Evolutionary conservation across 176 grass and related monocot genomes (phyloP), one percentile per base, ranked within the genome.

Genomic region (Oryza punctata): DNA sequence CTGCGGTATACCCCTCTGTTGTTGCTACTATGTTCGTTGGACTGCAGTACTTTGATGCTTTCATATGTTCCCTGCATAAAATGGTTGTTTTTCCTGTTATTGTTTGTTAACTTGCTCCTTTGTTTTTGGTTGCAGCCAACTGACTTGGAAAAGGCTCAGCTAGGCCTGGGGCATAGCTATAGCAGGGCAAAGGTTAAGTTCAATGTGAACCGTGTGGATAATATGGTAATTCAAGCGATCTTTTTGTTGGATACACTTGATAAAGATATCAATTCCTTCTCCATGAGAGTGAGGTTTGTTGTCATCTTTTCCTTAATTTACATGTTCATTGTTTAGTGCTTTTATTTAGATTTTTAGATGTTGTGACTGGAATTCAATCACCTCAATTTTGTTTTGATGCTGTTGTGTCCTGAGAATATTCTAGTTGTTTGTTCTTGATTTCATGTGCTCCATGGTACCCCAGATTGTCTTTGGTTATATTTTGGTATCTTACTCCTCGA

Each of bases 171-270:
- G 5, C 94, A 97, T 69, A 94, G 91, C 81, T 97, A 97, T 54
- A 97, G 91, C 76, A 88, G 94, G 69, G 94, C 91, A 13, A 97
- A 97, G 87, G 91, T 94, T 2, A 97, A 97, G 76, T 97, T 97
- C 76, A 97, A 97, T 85, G 91, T 97, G 63, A 94, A 97, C 33
- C 83, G 91, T 57, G 94, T 94, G 47, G 94, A 97, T 85, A 97
- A 97, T 70, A 92, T 97, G 94, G 94, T 97, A 27, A 97, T 97
- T 81, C 91, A 97, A 73, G 89, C 89, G 12, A 94, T 97, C 63
- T 97, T 97, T 82, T 83, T 93, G 44, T 75, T 97, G 77, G 94
- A 97, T 81, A 91, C 84, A 15, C 84, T 97, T 54, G 91, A 97
- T 52, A 97, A 97, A 77, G 94, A 97, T 85, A 87, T 93, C 50